Percentiles rank a stretch among this genome's conserved stretches.
phyloP scores from a whole-genome alignment of 179 eudicot genomes.

The Dionaea muscipula region DNA sequence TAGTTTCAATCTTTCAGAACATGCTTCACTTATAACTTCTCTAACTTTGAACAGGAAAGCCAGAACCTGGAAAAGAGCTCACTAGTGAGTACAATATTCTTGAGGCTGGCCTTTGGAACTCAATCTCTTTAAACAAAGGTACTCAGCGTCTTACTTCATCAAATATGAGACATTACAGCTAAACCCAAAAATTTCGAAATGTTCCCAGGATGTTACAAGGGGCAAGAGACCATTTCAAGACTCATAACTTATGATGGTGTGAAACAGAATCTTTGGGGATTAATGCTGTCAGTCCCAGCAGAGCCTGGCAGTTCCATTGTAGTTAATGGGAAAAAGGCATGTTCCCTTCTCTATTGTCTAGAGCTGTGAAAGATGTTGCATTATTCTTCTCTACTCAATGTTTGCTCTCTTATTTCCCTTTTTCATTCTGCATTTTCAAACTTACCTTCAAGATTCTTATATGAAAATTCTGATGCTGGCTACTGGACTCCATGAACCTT shows the following conservation, averaged over 20 bases:
- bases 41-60: conserved; percentile 40
- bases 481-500: neutral
- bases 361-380: neutral
- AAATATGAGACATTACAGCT: neutral
- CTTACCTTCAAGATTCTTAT: neutral
- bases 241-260: conserved; percentile 62
- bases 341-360: neutral
- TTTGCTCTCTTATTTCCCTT: neutral
- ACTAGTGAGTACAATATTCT: conserved; percentile 59
- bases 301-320: conserved; percentile 49
- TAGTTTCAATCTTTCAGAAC: neutral
- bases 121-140: conserved; percentile 60
- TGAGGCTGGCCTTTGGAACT: conserved; percentile 64
- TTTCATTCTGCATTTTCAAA: neutral
- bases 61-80: conserved; percentile 60
- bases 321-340: conserved; percentile 48
- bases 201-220: conserved; percentile 56
- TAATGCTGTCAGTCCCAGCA: conserved; percentile 38
- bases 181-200: conserved; percentile 1
- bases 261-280: conserved; percentile 57
- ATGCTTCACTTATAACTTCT: neutral
- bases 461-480: neutral
- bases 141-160: neutral
- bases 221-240: conserved; percentile 66
- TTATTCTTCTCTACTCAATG: too few species aligned